A percentile compares a stretch with the other conserved stretches of the same genome.
phyloP scores from a whole-genome alignment of 768 basidiomycete species.

The Boletus rubroflammeus region DNA sequence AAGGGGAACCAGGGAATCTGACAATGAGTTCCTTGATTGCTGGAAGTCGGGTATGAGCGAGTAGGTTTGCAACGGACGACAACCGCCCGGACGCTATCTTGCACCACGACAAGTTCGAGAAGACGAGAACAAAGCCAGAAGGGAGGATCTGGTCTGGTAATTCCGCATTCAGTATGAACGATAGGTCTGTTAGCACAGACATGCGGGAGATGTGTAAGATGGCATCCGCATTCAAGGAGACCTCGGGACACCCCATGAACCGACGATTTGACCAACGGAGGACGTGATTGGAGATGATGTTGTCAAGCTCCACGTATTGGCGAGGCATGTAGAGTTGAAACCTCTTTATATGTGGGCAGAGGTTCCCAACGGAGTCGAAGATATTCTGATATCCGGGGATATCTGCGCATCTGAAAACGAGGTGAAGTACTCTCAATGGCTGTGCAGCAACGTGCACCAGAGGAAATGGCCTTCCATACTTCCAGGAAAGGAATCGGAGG shows the following conservation, averaged over 20 bases:
- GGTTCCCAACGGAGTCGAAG: not conserved
- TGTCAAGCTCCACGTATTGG: not conserved
- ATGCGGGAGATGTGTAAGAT: no score
- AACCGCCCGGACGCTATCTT: not conserved
- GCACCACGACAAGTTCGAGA: not conserved
- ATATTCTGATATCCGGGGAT: not conserved
- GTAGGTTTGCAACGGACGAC: not conserved
- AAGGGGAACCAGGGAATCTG: not conserved
- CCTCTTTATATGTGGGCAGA: not conserved
- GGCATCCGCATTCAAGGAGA: no score
- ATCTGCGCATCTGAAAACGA: not conserved
- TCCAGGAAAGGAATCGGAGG: not conserved
- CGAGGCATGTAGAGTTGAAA: not conserved
- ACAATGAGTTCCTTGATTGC: not conserved
- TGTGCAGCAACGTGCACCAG: not conserved
- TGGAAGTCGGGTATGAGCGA: not conserved
- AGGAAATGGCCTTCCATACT: not conserved
- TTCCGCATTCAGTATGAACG: not conserved
- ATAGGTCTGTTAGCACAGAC: not conserved
- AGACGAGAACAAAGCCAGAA: not conserved
- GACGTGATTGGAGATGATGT: not conserved
- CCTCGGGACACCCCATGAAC: no score
- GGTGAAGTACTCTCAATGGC: not conserved
- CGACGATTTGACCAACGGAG: slow-evolving; percentile 2
- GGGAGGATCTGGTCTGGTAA: not conserved